Percentiles rank a stretch among this genome's conserved stretches.
These are phyloP conservation scores for Closterium sp. DNA, from an alignment of 139 green algal species.

Conservation along the genomic window DNA sequence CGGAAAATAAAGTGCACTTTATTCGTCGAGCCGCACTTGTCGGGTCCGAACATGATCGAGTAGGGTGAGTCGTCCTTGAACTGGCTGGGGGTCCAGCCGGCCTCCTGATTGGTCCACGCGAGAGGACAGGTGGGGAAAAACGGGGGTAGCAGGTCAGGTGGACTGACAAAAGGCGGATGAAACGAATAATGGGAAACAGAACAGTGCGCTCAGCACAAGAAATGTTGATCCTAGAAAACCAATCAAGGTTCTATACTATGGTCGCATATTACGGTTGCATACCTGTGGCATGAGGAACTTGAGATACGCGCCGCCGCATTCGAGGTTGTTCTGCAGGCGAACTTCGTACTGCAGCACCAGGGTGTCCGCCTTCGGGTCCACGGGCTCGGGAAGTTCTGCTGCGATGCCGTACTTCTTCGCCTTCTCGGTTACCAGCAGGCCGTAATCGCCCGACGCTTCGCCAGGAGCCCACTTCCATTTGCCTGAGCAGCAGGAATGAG, in stretches of 20 bases:
- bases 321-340: slow-evolving; percentile 62
- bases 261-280: neutral
- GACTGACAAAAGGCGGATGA: too few species aligned
- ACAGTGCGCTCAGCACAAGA: too few species aligned
- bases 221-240: too few species aligned
- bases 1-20: slow-evolving; percentile 91
- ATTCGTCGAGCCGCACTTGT: slow-evolving; percentile 87
- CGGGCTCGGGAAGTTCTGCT: slow-evolving; percentile 52
- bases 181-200: too few species aligned
- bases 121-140: neutral
- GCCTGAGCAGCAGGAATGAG: neutral
- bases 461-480: slow-evolving; percentile 18
- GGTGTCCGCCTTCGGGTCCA: slow-evolving; percentile 59
- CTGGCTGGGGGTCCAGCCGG: slow-evolving; percentile 59
- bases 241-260: too few species aligned
- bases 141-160: too few species aligned
- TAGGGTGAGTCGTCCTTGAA: slow-evolving; percentile 86
- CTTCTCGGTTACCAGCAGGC: slow-evolving; percentile 68
- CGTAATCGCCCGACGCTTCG: slow-evolving; percentile 39
- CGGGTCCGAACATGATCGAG: slow-evolving; percentile 97
- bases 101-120: slow-evolving; percentile 24
- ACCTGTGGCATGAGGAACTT: slow-evolving; percentile 76
- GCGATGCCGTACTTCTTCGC: slow-evolving; percentile 76
- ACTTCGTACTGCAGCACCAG: slow-evolving; percentile 82
- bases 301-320: slow-evolving; percentile 85